A percentile compares a stretch with the other conserved stretches of the same genome.
Evolutionary conservation across 331 rosid species (phyloP).

Genomic region (Pyracantha coccinea): DNA sequence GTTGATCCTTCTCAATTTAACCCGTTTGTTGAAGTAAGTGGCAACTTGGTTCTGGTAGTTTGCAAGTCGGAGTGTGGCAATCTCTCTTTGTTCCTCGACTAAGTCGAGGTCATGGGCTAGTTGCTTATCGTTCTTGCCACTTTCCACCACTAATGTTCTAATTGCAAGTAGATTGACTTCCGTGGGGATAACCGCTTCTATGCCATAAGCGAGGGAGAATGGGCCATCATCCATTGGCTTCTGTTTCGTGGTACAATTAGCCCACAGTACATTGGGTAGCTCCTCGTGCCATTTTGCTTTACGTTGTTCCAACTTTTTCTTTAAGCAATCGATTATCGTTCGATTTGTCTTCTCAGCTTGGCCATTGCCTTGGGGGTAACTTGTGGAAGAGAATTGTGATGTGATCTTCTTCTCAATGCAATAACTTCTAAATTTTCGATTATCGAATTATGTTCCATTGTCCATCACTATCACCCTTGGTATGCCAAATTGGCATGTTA

Average conservation of each 20-base stretch:
- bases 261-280: neutral
- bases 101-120: neutral
- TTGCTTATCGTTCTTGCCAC: neutral
- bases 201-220: neutral
- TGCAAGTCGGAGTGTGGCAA: neutral
- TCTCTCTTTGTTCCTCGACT: neutral
- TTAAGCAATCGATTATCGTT: neutral
- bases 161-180: neutral
- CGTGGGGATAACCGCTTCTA: neutral
- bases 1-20: too few relatives aligned
- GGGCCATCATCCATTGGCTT: neutral
- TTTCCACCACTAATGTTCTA: neutral
- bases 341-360: neutral
- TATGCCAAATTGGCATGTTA: neutral
- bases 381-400: neutral
- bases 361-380: neutral
- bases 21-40: too few relatives aligned
- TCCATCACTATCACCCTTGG: neutral
- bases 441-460: neutral
- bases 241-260: neutral
- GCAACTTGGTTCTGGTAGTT: neutral
- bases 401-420: neutral
- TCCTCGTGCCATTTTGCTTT: neutral
- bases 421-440: neutral
- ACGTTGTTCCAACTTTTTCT: neutral